A percentile compares a stretch with the other conserved stretches of the same genome.
These are phyloP conservation scores for Podila horticola DNA, from an alignment of 192 early-diverging fungal genomes.

Conservation along the genomic window DNA sequence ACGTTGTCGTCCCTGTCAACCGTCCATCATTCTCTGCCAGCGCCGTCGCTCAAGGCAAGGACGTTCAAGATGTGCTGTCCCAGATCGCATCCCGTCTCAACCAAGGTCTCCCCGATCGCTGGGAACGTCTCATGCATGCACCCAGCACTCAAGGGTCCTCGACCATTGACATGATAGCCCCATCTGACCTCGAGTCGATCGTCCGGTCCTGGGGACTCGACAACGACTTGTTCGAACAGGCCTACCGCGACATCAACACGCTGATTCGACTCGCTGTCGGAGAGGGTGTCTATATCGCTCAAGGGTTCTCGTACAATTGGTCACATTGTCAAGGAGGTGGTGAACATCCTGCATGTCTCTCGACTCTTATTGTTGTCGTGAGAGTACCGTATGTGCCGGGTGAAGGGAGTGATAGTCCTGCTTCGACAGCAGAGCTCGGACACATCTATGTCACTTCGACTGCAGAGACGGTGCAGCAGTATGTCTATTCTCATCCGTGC, in stretches of 20 bases:
- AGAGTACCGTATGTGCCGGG: not conserved
- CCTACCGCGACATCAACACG: not conserved
- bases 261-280: conserved; percentile 2
- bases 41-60: conserved; percentile 6
- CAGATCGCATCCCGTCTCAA: conserved; percentile 17
- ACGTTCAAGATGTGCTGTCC: conserved; percentile 4
- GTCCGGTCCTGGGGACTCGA: conserved; percentile 17
- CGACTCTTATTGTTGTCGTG: conserved; percentile 16
- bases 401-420: not conserved
- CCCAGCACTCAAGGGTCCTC: conserved; percentile 11
- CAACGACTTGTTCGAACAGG: not conserved
- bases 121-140: conserved; percentile 24
- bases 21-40: conserved; percentile 1
- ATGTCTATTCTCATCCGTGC: not conserved
- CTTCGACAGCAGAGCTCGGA: conserved; percentile 1
- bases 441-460: conserved; percentile 14
- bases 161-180: conserved; percentile 4
- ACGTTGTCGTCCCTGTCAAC: conserved; percentile 3
- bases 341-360: conserved; percentile 9
- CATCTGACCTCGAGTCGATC: conserved; percentile 3
- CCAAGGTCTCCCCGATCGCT: conserved; percentile 11
- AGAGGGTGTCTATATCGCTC: conserved; percentile 14
- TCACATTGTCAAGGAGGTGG: conserved; percentile 1
- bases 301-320: conserved; percentile 7
- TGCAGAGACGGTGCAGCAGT: conserved; percentile 9